phyloP scores from a whole-genome alignment of 2,329 filamentous ascomycete genomes.

The Thermothelomyces thermophilus region DNA sequence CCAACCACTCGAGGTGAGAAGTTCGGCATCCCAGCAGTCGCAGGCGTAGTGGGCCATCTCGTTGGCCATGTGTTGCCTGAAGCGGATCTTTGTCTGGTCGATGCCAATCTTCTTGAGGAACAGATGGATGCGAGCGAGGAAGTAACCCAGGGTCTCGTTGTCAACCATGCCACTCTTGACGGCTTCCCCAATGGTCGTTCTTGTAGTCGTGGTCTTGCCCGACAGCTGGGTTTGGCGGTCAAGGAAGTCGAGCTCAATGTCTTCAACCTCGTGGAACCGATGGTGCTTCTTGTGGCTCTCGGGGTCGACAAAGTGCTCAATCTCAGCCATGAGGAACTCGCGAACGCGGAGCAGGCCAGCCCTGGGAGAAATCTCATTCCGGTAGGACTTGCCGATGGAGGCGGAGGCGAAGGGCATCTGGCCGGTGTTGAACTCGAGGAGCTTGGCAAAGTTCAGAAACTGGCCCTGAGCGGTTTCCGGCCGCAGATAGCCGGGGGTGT shows the following conservation, averaged over 20 bases:
- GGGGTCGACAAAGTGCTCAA: conserved; percentile 97
- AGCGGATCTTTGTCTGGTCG: conserved; percentile 81
- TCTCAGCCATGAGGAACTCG: conserved; percentile 98
- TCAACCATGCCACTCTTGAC: conserved; percentile 79
- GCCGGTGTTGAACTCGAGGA: conserved; percentile 92
- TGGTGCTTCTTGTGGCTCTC: conserved; percentile 89
- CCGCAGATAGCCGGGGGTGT: conserved; percentile 75
- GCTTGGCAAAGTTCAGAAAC: conserved; percentile 94
- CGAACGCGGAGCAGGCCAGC: conserved; percentile 87
- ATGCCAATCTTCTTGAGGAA: conserved; percentile 87
- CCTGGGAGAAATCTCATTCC: conserved; percentile 94
- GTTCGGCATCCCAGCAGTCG: conserved; percentile 97
- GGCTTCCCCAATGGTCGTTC: conserved; percentile 75
- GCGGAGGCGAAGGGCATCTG: conserved; percentile 96
- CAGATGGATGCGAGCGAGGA: conserved; percentile 84
- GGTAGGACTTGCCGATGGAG: conserved; percentile 94
- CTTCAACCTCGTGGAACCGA: conserved; percentile 77
- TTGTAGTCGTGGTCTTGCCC: conserved; percentile 70
- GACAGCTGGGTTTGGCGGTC: conserved; percentile 79
- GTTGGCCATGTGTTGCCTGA: conserved; percentile 89
- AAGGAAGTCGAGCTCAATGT: conserved; percentile 77
- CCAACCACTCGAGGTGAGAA: conserved; percentile 90
- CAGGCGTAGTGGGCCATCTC: conserved; percentile 83
- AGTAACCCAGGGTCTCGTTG: conserved; percentile 97
- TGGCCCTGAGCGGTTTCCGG: conserved; percentile 98